Conservation (phyloP, 2,329 filamentous ascomycete species). For the Pezizomycotina sp. region DNA sequence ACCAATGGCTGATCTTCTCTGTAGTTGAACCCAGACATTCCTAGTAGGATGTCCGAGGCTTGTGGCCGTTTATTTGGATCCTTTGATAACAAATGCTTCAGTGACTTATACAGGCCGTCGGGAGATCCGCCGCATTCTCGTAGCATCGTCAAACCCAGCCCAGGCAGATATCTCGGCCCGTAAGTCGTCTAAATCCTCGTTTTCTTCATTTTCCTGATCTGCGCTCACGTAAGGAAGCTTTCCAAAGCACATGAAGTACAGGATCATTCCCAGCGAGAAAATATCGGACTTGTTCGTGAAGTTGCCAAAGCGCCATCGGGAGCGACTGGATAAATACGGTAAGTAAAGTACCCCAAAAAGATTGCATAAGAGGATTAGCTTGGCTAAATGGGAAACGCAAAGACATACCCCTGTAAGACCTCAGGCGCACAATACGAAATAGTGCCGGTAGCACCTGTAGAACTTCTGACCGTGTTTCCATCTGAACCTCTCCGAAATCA, state of each 20-base stretch:
- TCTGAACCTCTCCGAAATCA: conserved; percentile 93
- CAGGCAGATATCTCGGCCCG: conserved; percentile 73
- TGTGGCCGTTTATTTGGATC: conserved; percentile 13
- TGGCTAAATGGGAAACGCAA: conserved; percentile 8
- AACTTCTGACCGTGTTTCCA: conserved; percentile 67
- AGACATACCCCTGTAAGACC: conserved; percentile 44
- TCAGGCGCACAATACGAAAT: conserved; percentile 97
- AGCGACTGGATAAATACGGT: conserved; percentile 32
- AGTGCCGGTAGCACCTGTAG: conserved; percentile 83
- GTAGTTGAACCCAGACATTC: conserved; percentile 14
- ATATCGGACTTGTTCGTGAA: conserved; percentile 96
- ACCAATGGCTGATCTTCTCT: conserved; percentile 13
- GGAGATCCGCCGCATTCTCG: conserved; percentile 6
- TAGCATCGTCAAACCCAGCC: conserved; percentile 69
- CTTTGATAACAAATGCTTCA: conserved; percentile 10
- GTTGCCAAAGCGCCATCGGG: conserved; percentile 62
- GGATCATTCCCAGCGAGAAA: conserved; percentile 96
- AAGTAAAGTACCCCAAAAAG: too few relatives aligned
- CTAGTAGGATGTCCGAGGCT: conserved; percentile 12
- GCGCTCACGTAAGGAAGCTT: conserved; percentile 70
- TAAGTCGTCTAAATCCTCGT: conserved; percentile 74
- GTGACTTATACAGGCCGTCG: conserved; percentile 9
- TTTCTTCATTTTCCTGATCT: conserved; percentile 73
- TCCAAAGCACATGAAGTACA: conserved; percentile 95
- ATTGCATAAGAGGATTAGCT: too few relatives aligned